phyloP scores from a whole-genome alignment of 371 early-diverging fungal genomes.

The Rhizopus stolonifer region DNA sequence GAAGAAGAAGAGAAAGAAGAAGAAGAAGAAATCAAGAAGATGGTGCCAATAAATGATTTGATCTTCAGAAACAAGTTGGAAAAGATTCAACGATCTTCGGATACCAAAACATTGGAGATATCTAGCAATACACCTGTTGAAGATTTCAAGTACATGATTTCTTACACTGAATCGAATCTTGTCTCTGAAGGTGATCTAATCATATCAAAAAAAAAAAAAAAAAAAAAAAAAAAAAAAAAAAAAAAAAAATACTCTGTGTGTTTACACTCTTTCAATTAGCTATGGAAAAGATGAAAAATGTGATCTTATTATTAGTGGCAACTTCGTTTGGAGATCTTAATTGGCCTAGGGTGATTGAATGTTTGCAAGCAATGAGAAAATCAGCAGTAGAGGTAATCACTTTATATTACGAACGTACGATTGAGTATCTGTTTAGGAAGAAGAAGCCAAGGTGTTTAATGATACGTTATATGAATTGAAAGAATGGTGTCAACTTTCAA shows the following conservation, averaged over 20 bases:
- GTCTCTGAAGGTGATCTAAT: conserved; percentile 42
- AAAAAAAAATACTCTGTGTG: neutral
- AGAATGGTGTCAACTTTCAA: conserved; percentile 15
- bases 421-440: conserved; percentile 20
- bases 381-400: conserved; percentile 30
- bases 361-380: conserved; percentile 50
- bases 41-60: conserved; percentile 13
- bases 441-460: conserved; percentile 48
- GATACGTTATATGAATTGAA: conserved; percentile 31
- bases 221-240: too few relatives aligned
- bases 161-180: conserved; percentile 38
- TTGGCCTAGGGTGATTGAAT: conserved; percentile 52
- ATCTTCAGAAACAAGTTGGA: neutral
- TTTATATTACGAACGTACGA: neutral
- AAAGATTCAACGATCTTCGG: neutral
- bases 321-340: conserved; percentile 57
- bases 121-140: conserved; percentile 50
- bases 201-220: too few relatives aligned
- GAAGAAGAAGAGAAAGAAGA: conserved; percentile 26
- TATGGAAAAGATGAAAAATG: conserved; percentile 54
- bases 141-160: conserved; percentile 61
- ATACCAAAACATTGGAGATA: conserved; percentile 4
- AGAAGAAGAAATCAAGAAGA: conserved; percentile 9
- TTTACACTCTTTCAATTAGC: conserved; percentile 25
- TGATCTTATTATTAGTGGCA: conserved; percentile 47